Evolutionary conservation across 73 alveolate species (phyloP).

Genomic region (Tetrahymena thermophila): DNA sequence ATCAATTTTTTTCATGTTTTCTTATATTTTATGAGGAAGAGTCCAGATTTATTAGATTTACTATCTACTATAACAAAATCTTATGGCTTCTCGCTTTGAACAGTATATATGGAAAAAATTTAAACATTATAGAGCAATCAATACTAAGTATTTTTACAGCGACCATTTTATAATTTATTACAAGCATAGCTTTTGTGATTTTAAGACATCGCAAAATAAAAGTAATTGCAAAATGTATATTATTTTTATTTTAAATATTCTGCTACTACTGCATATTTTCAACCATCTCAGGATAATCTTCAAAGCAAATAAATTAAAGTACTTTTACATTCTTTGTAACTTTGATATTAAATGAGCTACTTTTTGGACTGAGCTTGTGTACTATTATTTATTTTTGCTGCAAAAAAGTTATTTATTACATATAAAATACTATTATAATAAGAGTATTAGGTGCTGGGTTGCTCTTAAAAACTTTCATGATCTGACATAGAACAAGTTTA

Average conservation of each 20-base stretch:
- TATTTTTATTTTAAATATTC: too few species aligned
- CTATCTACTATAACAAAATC: background rate
- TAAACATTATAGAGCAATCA: background rate
- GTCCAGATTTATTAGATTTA: background rate
- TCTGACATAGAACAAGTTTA: background rate
- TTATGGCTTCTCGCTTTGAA: background rate
- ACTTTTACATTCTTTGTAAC: too few species aligned
- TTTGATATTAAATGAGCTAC: too few species aligned
- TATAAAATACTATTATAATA: background rate
- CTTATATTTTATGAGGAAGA: too few species aligned
- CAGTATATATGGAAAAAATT: background rate
- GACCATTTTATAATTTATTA: too few species aligned
- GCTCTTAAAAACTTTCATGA: background rate
- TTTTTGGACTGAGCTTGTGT: too few species aligned
- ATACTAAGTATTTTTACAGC: background rate
- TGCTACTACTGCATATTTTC: background rate
- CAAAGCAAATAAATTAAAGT: too few species aligned
- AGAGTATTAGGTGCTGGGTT: background rate
- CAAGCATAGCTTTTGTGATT: background rate
- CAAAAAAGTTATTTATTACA: too few species aligned
- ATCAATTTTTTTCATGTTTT: background rate
- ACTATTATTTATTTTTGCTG: too few species aligned
- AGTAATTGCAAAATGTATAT: background rate
- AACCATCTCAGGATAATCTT: too few species aligned
- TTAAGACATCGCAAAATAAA: too few species aligned